phyloP scores from a whole-genome alignment of 192 early-diverging fungal species.

The Entomortierella beljakovae region DNA sequence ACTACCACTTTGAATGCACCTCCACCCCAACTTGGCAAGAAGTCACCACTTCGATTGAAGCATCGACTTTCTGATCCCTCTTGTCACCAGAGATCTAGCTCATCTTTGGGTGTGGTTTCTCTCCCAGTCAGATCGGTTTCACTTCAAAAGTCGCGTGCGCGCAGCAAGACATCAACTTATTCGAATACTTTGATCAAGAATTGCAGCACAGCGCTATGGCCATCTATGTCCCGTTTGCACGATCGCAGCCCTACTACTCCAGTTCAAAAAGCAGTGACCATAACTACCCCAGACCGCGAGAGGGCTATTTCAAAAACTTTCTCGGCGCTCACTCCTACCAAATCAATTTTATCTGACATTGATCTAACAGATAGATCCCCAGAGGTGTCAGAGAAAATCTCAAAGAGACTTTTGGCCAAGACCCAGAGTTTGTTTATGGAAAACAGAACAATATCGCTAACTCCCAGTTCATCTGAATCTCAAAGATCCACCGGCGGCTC shows the following conservation, averaged over 20 bases:
- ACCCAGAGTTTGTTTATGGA: slow-evolving; percentile 23
- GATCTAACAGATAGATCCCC: background rate
- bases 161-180: background rate
- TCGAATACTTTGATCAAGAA: background rate
- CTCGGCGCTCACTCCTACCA: background rate
- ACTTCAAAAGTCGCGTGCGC: background rate
- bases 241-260: background rate
- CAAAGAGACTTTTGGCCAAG: slow-evolving; percentile 8
- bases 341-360: background rate
- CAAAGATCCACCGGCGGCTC: background rate
- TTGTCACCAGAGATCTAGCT: background rate
- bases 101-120: background rate
- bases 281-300: background rate
- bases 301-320: background rate
- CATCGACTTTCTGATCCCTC: slow-evolving; percentile 18
- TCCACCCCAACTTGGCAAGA: slow-evolving; percentile 7
- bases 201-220: slow-evolving; percentile 12
- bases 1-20: background rate
- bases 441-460: slow-evolving; percentile 18
- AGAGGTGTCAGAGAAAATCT: background rate
- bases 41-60: slow-evolving; percentile 1
- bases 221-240: slow-evolving; percentile 36
- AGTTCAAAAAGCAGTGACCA: background rate
- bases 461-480: slow-evolving; percentile 1
- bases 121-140: background rate